Evolutionary conservation across 208 protist species (phyloP).

Genomic region (Acanthamoeba royreba): DNA sequence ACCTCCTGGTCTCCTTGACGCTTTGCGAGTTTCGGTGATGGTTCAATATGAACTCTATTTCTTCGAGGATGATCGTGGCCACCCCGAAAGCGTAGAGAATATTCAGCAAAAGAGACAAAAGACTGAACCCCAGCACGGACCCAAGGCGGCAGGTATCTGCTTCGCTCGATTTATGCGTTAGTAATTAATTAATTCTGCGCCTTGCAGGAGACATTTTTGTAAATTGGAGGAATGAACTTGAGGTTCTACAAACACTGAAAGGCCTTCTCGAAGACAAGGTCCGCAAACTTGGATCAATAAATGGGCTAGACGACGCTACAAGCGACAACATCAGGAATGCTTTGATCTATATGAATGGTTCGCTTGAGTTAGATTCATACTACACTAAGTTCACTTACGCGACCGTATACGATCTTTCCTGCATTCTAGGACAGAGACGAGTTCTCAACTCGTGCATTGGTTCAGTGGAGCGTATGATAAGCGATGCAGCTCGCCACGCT

Average conservation of each 20-base stretch:
- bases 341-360: background rate
- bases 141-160: no score
- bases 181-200: no score
- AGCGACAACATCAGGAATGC: background rate
- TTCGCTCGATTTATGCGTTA: no score
- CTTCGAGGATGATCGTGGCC: background rate
- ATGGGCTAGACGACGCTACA: background rate
- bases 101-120: no score
- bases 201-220: background rate
- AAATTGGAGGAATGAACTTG: background rate
- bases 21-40: background rate
- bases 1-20: background rate
- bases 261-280: background rate
- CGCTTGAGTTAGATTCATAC: no score
- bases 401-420: no score
- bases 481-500: background rate
- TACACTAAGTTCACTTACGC: background rate
- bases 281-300: background rate
- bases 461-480: background rate
- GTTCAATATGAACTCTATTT: background rate
- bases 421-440: background rate
- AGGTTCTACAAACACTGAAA: background rate
- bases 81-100: no score
- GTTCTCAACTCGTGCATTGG: background rate
- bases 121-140: no score